These are phyloP conservation scores for Colletotrichum camelliae DNA, from an alignment of 2,329 filamentous ascomycete species.

Conservation along the genomic window DNA sequence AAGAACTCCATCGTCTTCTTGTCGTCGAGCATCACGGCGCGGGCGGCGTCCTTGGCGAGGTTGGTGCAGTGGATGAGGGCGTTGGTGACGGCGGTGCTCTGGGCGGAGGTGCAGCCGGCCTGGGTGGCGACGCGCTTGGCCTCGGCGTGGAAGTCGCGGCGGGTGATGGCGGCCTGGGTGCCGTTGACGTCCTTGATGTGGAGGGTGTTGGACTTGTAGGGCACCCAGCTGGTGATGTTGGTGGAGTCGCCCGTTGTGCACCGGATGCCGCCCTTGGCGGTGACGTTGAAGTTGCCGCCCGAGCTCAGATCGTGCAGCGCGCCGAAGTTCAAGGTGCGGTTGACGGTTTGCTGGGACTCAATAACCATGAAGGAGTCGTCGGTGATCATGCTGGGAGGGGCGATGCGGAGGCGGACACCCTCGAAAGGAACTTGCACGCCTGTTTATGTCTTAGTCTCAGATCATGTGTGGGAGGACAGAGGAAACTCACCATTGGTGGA, in stretches of 20 bases:
- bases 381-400: slow-evolving; percentile 40
- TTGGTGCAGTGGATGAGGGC: slow-evolving; percentile 57
- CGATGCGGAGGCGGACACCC: slow-evolving; percentile 53
- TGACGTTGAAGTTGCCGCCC: slow-evolving; percentile 57
- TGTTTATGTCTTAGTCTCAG: neutral
- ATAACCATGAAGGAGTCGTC: slow-evolving; percentile 53
- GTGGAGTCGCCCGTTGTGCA: slow-evolving; percentile 54
- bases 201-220: slow-evolving; percentile 62
- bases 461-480: neutral
- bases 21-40: neutral
- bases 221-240: slow-evolving; percentile 53
- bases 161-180: slow-evolving; percentile 51
- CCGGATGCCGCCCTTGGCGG: slow-evolving; percentile 57
- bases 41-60: slow-evolving; percentile 52
- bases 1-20: slow-evolving; percentile 65
- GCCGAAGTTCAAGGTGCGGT: slow-evolving; percentile 55
- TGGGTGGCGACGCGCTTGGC: slow-evolving; percentile 53
- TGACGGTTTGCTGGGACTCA: slow-evolving; percentile 47
- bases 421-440: slow-evolving; percentile 39
- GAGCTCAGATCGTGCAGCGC: slow-evolving; percentile 52
- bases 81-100: slow-evolving; percentile 40
- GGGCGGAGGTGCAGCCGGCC: slow-evolving; percentile 54
- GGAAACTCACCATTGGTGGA: slow-evolving; percentile 42
- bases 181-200: slow-evolving; percentile 60
- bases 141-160: slow-evolving; percentile 44